phyloP scores from a whole-genome alignment of 768 basidiomycete species.

The Guyanaporus albipodus region DNA sequence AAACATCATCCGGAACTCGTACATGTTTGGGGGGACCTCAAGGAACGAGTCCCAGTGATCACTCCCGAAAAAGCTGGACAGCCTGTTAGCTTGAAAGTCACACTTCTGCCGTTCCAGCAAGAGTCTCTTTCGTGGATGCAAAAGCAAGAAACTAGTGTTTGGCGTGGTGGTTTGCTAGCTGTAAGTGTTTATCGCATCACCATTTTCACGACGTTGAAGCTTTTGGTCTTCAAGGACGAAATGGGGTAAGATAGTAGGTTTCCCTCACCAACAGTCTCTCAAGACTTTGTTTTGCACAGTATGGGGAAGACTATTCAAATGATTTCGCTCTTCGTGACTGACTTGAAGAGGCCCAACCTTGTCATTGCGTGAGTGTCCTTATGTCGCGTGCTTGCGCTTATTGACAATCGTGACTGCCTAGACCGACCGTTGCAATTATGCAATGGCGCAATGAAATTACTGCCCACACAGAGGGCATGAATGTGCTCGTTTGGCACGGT shows the following conservation, averaged over 20 bases:
- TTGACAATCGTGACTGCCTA: conserved; percentile 15
- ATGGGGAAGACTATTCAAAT: conserved; percentile 98
- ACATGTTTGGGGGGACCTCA: conserved; percentile 86
- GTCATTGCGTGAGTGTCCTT: conserved; percentile 76
- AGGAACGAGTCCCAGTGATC: conserved; percentile 54
- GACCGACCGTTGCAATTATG: conserved; percentile 52
- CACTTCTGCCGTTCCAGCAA: conserved; percentile 88
- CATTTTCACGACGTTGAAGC: conserved; percentile 5
- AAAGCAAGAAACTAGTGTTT: conserved; percentile 81
- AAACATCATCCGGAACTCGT: conserved; percentile 76
- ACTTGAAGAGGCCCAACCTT: conserved; percentile 76
- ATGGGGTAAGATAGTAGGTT: conserved; percentile 64
- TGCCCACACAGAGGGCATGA: conserved; percentile 77
- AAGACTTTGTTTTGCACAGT: conserved; percentile 34
- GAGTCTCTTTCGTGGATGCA: conserved; percentile 97
- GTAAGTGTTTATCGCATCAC: conserved; percentile 40
- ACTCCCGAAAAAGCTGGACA: conserved; percentile 71
- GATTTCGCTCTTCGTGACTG: conserved; percentile 82
- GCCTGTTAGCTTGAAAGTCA: conserved; percentile 78
- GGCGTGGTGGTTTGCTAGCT: conserved; percentile 91
- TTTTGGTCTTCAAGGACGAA: conserved; percentile 55
- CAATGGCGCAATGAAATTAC: conserved; percentile 95
- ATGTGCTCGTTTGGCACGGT: conserved; percentile 93
- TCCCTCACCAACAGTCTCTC: neutral
- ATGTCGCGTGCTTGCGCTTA: neutral